Evolutionary conservation across 108 stramenopile species (phyloP), one percentile per base, ranked within the genome.

Genomic region (Stephanodiscus minutulus): DNA sequence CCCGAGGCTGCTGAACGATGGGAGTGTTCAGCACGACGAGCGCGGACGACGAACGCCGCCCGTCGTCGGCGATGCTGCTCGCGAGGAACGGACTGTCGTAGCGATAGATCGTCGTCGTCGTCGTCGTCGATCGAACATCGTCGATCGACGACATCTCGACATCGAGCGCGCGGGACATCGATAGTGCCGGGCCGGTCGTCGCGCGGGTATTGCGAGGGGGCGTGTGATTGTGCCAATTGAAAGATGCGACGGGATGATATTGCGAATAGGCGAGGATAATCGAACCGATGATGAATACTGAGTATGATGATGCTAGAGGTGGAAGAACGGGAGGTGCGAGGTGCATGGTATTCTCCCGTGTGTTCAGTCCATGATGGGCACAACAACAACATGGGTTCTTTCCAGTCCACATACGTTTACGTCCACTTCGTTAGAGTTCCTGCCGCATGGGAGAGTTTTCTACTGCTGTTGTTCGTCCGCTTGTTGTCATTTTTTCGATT

Each of bases 1-100:
- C 11, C 37, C 62, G 77, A 37, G 72, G 65, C 10, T 60, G 21
- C n/a, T n/a, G n/a, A n/a, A n/a, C n/a, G 52, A 89, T 88, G 0
- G 79, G 88, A 55, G 82, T 83, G 50, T 88, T 92, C 52, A 92
- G 76, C 20, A 92, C 63, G 18, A 88, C 64, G 31, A 88, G 72
- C 22, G 82, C 83, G 21, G 73, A 39, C 0, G 72, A 66, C 49
- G 50, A 31, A n/a, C n/a, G n/a, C 24, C n/a, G 33, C 24, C 33
- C 17, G 2, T 21, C 21, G 17, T 64, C 29, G 21, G 31, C 11
- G 20, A 24, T 22, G 24, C 59, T 35, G 21, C 28, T 35, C 1
- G 64, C 24, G 37, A 70, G 60, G 64, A 76, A 76, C 33, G 77
- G 77, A 43, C 77, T 77, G 48, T 70, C 69, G 41, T 77, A 77